Evolutionary conservation across 176 grass and related monocot species (phyloP).

Genomic region (Rhynchospora tenuis): DNA sequence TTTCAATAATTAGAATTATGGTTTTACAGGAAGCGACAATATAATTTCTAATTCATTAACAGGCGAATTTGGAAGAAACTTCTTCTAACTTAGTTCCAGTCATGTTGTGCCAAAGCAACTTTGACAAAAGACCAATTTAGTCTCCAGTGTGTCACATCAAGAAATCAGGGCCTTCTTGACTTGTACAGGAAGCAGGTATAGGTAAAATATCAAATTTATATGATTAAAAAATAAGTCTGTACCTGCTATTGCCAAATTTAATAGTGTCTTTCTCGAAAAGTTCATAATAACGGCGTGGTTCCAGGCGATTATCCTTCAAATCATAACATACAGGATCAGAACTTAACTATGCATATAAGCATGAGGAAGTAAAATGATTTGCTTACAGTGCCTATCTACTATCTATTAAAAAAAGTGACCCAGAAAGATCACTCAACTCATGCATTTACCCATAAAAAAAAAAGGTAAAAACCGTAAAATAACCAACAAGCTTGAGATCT

Average conservation of each 20-base stretch:
- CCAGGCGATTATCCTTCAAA: conserved; percentile 67
- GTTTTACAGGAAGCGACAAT: not conserved
- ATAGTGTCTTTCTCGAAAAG: conserved; percentile 95
- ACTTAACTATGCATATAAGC: not conserved
- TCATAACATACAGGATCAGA: conserved; percentile 11
- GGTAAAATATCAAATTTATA: not conserved
- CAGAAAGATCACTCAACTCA: not conserved
- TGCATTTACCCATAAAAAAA: not conserved
- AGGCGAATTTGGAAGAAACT: not conserved
- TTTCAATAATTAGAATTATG: not conserved
- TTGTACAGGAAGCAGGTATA: not conserved
- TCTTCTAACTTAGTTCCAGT: not conserved
- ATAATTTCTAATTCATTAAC: not conserved
- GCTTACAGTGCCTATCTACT: not conserved
- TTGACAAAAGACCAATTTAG: not conserved
- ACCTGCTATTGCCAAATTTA: conserved; percentile 95
- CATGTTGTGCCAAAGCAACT: not conserved
- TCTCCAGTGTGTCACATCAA: not conserved
- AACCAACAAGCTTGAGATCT: no score
- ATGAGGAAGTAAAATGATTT: not conserved
- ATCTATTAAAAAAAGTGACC: not conserved
- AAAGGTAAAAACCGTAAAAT: no score
- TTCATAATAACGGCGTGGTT: conserved; percentile 86
- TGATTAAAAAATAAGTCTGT: conserved; percentile 9
- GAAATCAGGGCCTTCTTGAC: not conserved